phyloP scores from a whole-genome alignment of 768 basidiomycete genomes.

The Ephemerocybe angulata region DNA sequence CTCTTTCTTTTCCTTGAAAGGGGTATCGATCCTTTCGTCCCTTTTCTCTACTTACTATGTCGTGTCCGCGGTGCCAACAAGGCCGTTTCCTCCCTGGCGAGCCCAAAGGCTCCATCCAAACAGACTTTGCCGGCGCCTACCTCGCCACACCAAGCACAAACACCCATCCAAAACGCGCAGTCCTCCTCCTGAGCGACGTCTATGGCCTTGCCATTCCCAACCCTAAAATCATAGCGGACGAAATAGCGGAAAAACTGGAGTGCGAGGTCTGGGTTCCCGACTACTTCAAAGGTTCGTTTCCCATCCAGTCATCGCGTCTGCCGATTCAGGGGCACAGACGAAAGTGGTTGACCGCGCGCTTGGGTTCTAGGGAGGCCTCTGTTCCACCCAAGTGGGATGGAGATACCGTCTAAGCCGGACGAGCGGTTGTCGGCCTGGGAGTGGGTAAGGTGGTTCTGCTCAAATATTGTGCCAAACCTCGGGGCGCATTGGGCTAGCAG shows the following conservation, averaged over 20 bases:
- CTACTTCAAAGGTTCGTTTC: constrained; percentile 45
- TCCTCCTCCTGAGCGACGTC: constrained; percentile 55
- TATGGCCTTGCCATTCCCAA: constrained; percentile 55
- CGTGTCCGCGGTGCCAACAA: constrained; percentile 41
- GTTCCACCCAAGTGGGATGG: neutral
- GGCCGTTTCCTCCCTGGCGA: constrained; percentile 43
- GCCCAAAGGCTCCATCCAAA: constrained; percentile 36
- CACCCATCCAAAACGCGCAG: constrained; percentile 23
- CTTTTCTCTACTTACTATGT: constrained; percentile 18
- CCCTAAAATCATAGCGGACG: constrained; percentile 55
- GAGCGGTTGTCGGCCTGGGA: constrained; percentile 26
- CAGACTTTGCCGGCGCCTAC: constrained; percentile 35
- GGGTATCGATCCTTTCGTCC: no score
- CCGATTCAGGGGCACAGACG: neutral
- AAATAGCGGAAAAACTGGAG: constrained; percentile 40
- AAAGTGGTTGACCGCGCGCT: neutral
- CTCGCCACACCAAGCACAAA: constrained; percentile 25
- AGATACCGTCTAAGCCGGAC: constrained; percentile 29
- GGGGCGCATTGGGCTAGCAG: constrained; percentile 26
- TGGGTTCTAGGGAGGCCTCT: neutral
- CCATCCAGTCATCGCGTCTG: neutral
- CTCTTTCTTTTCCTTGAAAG: no score
- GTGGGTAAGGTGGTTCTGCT: constrained; percentile 26
- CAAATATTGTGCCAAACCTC: constrained; percentile 23
- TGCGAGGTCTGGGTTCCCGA: constrained; percentile 70